Conservation (phyloP, 192 early-diverging fungal genomes). For the Coemansia erecta region DNA sequence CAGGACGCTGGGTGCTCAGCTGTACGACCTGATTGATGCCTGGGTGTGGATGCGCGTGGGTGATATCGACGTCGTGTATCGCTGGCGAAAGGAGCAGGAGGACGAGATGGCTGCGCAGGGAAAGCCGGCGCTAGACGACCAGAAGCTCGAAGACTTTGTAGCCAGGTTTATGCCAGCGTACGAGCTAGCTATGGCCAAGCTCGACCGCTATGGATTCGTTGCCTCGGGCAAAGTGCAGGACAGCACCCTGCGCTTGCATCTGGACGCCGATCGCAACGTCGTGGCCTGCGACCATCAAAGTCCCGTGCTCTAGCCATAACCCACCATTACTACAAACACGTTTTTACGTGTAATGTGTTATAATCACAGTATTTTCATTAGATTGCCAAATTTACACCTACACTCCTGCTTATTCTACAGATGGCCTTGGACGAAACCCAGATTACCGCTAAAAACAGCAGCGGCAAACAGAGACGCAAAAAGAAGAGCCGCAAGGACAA, state of each 20-base stretch:
- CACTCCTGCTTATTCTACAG: neutral
- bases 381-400: too few species aligned
- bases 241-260: constrained; percentile 39
- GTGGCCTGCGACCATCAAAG: constrained; percentile 37
- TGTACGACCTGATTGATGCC: constrained; percentile 71
- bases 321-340: neutral
- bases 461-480: constrained; percentile 34
- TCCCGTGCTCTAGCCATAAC: neutral
- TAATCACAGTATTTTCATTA: too few species aligned
- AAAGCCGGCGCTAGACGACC: constrained; percentile 60
- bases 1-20: constrained; percentile 53
- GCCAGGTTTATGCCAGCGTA: constrained; percentile 88
- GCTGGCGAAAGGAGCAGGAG: constrained; percentile 90
- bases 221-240: constrained; percentile 23
- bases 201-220: constrained; percentile 36
- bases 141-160: constrained; percentile 82
- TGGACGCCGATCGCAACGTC: constrained; percentile 43
- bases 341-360: neutral
- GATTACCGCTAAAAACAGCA: neutral
- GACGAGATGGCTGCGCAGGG: constrained; percentile 47
- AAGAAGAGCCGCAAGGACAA: constrained; percentile 50
- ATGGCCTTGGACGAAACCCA: constrained; percentile 8
- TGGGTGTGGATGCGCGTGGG: constrained; percentile 70
- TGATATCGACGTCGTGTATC: constrained; percentile 66
- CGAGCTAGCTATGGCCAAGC: constrained; percentile 39